A percentile compares a stretch with the other conserved stretches of the same genome.
Evolutionary conservation across 768 basidiomycete species (phyloP).

Genomic region (Termitomyces sp.): DNA sequence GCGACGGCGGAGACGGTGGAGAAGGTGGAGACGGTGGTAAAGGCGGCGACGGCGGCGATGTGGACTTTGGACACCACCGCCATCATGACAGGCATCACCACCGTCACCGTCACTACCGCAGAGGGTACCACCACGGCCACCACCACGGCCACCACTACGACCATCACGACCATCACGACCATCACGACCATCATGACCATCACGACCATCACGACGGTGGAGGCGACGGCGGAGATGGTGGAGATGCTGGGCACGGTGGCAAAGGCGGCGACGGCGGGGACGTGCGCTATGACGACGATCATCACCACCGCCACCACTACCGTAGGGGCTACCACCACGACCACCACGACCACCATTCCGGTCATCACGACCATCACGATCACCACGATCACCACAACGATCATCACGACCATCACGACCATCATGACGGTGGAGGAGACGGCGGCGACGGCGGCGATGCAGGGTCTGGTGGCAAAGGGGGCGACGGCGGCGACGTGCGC

Average conservation of each 20-base stretch:
- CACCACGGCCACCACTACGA: no score
- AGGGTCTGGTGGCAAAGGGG: background rate
- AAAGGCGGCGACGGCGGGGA: background rate
- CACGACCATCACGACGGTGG: background rate
- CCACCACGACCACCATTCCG: no score
- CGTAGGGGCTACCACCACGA: background rate
- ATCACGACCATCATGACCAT: no score
- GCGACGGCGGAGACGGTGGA: background rate
- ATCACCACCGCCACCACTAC: no score
- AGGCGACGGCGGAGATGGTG: slow-evolving; percentile 2
- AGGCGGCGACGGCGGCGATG: slow-evolving; percentile 3
- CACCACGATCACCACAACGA: background rate
- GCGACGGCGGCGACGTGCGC: background rate
- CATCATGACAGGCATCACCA: background rate
- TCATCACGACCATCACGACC: background rate
- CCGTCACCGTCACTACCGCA: no score
- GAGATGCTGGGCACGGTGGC: background rate
- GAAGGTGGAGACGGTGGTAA: slow-evolving; percentile 5
- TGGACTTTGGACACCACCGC: no score
- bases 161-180: no score
- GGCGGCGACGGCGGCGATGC: background rate
- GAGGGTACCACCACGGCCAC: no score
- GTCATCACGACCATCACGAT: background rate
- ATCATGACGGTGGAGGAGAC: background rate
- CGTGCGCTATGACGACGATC: no score